These are phyloP conservation scores for Borovskyia barvae DNA, from an alignment of 208 protist genomes.

Conservation along the genomic window DNA sequence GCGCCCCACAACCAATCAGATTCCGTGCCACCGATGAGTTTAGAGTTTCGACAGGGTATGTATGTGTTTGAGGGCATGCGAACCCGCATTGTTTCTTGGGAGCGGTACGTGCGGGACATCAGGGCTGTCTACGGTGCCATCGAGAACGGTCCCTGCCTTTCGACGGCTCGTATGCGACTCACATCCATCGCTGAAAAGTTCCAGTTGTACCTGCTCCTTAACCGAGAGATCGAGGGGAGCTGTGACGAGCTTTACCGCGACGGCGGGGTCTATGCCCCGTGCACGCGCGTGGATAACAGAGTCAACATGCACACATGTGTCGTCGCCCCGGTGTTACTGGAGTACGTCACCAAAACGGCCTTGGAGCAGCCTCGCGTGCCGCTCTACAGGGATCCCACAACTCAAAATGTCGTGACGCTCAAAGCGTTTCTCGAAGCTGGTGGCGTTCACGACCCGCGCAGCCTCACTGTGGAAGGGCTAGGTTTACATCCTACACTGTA, in stretches of 20 bases:
- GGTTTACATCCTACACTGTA: slow-evolving; percentile 84
- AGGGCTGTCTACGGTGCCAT: slow-evolving; percentile 63
- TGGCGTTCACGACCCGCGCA: slow-evolving; percentile 55
- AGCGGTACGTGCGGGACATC: slow-evolving; percentile 71
- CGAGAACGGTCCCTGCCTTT: slow-evolving; percentile 86
- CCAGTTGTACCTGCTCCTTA: slow-evolving; percentile 78
- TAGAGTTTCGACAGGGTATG: slow-evolving; percentile 42
- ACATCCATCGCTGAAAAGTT: slow-evolving; percentile 80
- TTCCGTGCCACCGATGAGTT: slow-evolving; percentile 2
- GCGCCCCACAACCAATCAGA: not conserved
- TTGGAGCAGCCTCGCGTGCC: slow-evolving; percentile 61
- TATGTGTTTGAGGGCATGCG: slow-evolving; percentile 62
- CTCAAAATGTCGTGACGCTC: slow-evolving; percentile 42
- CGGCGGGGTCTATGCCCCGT: slow-evolving; percentile 65
- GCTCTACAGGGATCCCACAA: slow-evolving; percentile 42
- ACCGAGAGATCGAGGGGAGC: slow-evolving; percentile 61
- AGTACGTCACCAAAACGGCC: slow-evolving; percentile 67
- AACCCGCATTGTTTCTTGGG: slow-evolving; percentile 70
- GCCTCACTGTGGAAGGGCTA: slow-evolving; percentile 84
- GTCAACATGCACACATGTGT: slow-evolving; percentile 58
- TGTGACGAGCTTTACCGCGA: slow-evolving; percentile 44
- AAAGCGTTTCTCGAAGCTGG: slow-evolving; percentile 56
- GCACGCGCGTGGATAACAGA: slow-evolving; percentile 76
- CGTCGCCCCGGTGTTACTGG: slow-evolving; percentile 64
- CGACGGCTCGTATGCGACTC: slow-evolving; percentile 68